Base-by-base conservation (phyloP, 2,329 filamentous ascomycete species). In the Talaromyces rugulosus region DNA sequence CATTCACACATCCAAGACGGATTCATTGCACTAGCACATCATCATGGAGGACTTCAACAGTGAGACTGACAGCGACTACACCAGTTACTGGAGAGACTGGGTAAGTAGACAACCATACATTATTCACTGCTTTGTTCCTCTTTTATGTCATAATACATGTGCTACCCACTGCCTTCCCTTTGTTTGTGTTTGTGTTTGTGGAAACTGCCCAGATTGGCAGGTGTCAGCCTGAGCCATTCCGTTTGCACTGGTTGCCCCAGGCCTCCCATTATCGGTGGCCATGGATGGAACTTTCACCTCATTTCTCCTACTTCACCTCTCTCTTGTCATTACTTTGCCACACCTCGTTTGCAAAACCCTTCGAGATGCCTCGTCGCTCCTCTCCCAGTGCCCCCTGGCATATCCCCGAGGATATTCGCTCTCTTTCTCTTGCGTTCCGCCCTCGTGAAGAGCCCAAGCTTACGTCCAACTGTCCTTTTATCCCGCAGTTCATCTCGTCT, bases 21-120 rank as follows among this genome's bases (percentile, higher is more conserved):
- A 53, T 55, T 58, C 36, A 23, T 12, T 34, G 14, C 47, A 60
- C 59, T 59, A 69, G 62, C 52, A 53, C 56, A 74, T 67, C 56
- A 74, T 67, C 71, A 98, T 98, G 95, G 95, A 98, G 76, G 94
- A 98, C 80, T 98, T 95, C 78, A 93, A 92, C 68, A 97, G 92
- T 74, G 95, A 99, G 78, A 96, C 93, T 12, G 95, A 99, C 75
- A 97, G 93, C 78, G 95, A 99, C 81, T 99, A 98, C 77, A 97
- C 95, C 56, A 98, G 92, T 79, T 99, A 98, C 78, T 99, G 95
- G 95, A 85, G 94, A 77, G 95, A 99, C 80, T 99, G 95, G 95
- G 95, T 98, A 83, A 81, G 91, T 88, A 30, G 30, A 51, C 56
- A 11, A 30, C 30, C 52, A 42, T 54, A 23, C 28, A 44, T 36